phyloP scores from a whole-genome alignment of 2,329 filamentous ascomycete species.

The Cercospora berteroae region DNA sequence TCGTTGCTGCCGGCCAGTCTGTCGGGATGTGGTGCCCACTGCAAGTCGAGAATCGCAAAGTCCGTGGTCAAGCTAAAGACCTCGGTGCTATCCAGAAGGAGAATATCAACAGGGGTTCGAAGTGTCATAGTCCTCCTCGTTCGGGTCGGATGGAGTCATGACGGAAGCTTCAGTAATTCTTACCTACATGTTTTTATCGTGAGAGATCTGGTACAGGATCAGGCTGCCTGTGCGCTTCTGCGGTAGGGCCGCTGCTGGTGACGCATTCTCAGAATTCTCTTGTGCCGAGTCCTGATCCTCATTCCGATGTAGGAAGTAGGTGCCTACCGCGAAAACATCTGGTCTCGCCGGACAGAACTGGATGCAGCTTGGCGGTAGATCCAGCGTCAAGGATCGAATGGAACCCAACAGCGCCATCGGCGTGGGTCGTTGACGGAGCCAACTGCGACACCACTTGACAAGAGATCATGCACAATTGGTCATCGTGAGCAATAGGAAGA shows the following conservation, averaged over 20 bases:
- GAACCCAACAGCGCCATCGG: constrained; percentile 40
- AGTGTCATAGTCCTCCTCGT: constrained; percentile 30
- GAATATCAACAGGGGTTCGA: not conserved
- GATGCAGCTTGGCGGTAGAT: constrained; percentile 74
- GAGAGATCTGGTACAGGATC: constrained; percentile 60
- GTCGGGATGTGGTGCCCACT: constrained; percentile 63
- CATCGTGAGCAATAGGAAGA: not conserved
- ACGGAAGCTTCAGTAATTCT: constrained; percentile 1
- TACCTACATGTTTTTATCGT: constrained; percentile 55
- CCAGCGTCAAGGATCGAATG: constrained; percentile 54
- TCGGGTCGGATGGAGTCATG: not conserved
- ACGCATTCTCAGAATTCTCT: constrained; percentile 16
- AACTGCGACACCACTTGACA: not conserved
- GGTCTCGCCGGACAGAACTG: constrained; percentile 65
- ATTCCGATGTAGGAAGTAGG: constrained; percentile 69
- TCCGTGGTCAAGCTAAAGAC: constrained; percentile 26
- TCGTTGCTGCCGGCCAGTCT: constrained; percentile 22
- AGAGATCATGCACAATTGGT: not conserved
- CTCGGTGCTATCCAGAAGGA: constrained; percentile 18
- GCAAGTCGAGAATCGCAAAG: constrained; percentile 67
- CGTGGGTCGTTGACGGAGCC: not conserved
- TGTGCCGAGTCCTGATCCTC: constrained; percentile 5
- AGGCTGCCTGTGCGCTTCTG: constrained; percentile 67
- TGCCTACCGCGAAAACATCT: constrained; percentile 74
- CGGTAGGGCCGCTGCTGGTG: not conserved